Evolutionary conservation across 495 filamentous ascomycete genomes (phyloP).

Genomic region (Hypomontagnella monticulosa): DNA sequence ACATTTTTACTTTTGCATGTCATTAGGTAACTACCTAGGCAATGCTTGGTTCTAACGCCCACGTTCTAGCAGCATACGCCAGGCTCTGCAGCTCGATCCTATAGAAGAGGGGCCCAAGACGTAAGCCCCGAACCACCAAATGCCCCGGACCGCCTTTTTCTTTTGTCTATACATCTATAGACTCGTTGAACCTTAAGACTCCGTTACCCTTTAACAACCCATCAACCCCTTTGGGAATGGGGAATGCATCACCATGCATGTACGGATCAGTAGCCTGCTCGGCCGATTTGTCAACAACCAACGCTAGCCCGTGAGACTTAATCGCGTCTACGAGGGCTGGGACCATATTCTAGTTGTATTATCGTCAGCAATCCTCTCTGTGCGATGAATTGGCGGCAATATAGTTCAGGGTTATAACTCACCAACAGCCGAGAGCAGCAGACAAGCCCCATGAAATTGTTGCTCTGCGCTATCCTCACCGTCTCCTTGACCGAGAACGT

Average conservation of each 20-base stretch:
- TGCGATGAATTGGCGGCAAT: neutral
- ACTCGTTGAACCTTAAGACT: slow-evolving; percentile 90
- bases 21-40: neutral
- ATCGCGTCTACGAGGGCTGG: slow-evolving; percentile 91
- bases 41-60: neutral
- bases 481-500: slow-evolving; percentile 92
- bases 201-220: slow-evolving; percentile 86
- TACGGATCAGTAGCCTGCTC: slow-evolving; percentile 45
- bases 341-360: slow-evolving; percentile 78
- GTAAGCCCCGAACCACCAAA: neutral
- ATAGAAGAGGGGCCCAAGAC: neutral
- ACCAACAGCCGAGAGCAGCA: slow-evolving; percentile 88
- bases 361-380: slow-evolving; percentile 23
- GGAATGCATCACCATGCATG: slow-evolving; percentile 54
- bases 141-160: neutral
- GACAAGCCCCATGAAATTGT: slow-evolving; percentile 98
- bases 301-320: slow-evolving; percentile 89
- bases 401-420: slow-evolving; percentile 47
- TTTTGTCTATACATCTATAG: slow-evolving; percentile 81
- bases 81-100: slow-evolving; percentile 4
- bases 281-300: slow-evolving; percentile 86
- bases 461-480: slow-evolving; percentile 89
- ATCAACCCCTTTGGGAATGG: slow-evolving; percentile 75
- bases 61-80: neutral
- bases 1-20: neutral